These are phyloP conservation scores for Yamadazyma olivae DNA, from an alignment of 805 yeast genomes.

Conservation along the genomic window DNA sequence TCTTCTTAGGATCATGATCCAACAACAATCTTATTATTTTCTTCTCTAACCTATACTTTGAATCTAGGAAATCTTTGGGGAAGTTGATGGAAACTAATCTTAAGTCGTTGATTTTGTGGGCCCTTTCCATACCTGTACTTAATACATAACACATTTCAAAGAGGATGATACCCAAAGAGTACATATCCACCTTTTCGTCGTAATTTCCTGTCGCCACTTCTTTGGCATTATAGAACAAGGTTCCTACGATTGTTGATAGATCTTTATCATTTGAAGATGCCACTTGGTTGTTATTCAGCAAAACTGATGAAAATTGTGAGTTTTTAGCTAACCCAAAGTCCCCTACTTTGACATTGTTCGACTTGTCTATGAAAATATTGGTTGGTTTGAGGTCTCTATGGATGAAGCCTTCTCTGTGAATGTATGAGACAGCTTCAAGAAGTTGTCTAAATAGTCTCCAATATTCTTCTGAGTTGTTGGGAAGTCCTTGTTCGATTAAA, in stretches of 20 bases:
- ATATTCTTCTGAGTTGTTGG: constrained; percentile 69
- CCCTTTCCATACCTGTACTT: constrained; percentile 93
- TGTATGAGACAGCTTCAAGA: constrained; percentile 84
- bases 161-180: constrained; percentile 89
- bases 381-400: constrained; percentile 95
- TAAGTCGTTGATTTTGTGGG: constrained; percentile 61
- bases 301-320: constrained; percentile 51
- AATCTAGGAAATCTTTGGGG: constrained; percentile 62
- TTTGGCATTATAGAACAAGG: constrained; percentile 87
- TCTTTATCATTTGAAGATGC: constrained; percentile 50
- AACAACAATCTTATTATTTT: constrained; percentile 64
- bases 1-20: constrained; percentile 70
- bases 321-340: constrained; percentile 96
- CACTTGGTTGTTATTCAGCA: constrained; percentile 40
- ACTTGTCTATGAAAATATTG: constrained; percentile 90
- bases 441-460: constrained; percentile 89
- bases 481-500: constrained; percentile 71
- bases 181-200: constrained; percentile 93
- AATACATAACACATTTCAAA: constrained; percentile 90
- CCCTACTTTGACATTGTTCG: constrained; percentile 87
- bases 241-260: constrained; percentile 89
- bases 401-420: constrained; percentile 90
- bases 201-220: constrained; percentile 83
- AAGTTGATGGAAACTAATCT: constrained; percentile 60
- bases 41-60: constrained; percentile 54